These are phyloP conservation scores for Fusarium phyllophilum DNA, from an alignment of 2,329 filamentous ascomycete species.

Conservation along the genomic window DNA sequence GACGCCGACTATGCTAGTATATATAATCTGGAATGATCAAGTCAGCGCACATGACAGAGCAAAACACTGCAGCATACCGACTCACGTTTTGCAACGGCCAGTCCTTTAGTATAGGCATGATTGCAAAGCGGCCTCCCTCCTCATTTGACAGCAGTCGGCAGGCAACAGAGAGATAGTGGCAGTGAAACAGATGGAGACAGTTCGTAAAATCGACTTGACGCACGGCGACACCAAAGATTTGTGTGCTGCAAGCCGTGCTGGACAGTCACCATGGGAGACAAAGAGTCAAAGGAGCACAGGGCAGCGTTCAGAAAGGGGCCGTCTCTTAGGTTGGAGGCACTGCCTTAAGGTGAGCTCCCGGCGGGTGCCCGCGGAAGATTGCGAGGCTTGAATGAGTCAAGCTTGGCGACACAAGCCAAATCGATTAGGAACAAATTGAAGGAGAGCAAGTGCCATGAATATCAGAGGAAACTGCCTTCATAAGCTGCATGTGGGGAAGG, in stretches of 20 bases:
- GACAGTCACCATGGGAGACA: neutral
- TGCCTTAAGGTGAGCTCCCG: constrained; percentile 2
- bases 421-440: neutral
- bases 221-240: neutral
- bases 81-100: constrained; percentile 63
- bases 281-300: neutral
- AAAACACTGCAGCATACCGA: neutral
- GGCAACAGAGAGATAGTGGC: neutral
- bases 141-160: neutral
- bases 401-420: neutral
- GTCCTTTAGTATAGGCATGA: constrained; percentile 56
- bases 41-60: neutral
- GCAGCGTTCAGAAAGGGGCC: neutral
- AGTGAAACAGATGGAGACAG: neutral
- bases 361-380: constrained; percentile 19
- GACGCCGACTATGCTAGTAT: constrained; percentile 80
- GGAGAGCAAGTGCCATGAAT: neutral
- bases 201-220: neutral
- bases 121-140: constrained; percentile 10
- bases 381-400: neutral
- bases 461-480: neutral
- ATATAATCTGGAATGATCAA: constrained; percentile 74
- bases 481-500: neutral
- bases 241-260: neutral
- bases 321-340: neutral